Base-by-base conservation (phyloP, 2,329 filamentous ascomycete genomes). In the Phyllosticta capitalensis region DNA sequence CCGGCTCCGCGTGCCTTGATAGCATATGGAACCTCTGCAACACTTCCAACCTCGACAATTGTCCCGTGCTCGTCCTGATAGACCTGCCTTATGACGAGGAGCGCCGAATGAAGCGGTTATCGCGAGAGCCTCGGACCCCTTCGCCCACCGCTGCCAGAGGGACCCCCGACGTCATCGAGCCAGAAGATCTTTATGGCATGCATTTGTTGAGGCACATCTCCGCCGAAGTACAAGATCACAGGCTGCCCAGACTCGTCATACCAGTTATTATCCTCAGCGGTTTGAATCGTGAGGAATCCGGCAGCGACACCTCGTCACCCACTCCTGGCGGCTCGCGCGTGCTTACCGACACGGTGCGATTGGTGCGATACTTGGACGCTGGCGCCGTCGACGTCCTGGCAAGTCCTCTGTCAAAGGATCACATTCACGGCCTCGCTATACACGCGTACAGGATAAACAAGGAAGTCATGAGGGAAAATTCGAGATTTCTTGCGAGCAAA, bases 361-460 rank as follows among this genome's bases (percentile, higher is more conserved):
- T 92, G 62, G 82, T 86, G 65, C 84, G 81, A 66, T 96, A 90
- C 68, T 76, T 97, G 22, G 90, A 96, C 68, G 84, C 88, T 3
- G 94, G 94, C 38, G 92, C 92, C 10, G 81, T 88, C 28, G 92
- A 97, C 72, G 89, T 96, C 54, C 80, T 96, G 63, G 83, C 86
- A 24, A 90, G 87, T 67, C 92, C 92, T 1, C 74, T 97, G 48
- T 85, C 87, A 62, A 79, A 81, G 54, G 86, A 89, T 57, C 85
- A 87, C 65, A 82, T 92, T 54, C 85, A 89, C 61, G 85, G 86
- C 28, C 78, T 96, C 55, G 86, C 89, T 62, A 84, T 94, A 17
- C 90, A 92, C 70, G 90, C 89, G 52, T 95, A 95, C 75, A 86
- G 88, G 66, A 85, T 87, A 53, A 87, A 89, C 68, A 89, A 89